phyloP scores from a whole-genome alignment of 345 rosid species.

The Citrus maxima region DNA sequence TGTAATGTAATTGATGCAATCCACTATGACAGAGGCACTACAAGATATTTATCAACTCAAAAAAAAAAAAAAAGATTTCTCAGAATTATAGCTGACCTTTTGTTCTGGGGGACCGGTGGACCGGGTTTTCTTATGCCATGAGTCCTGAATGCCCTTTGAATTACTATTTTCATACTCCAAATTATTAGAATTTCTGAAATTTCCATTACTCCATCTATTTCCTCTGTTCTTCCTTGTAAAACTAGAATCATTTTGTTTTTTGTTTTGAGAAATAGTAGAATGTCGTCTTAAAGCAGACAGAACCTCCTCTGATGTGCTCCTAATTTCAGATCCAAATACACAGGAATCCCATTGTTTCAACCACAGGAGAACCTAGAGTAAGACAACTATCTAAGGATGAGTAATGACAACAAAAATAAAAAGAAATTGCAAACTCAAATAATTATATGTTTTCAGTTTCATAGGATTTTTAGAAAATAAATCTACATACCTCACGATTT shows the following conservation, averaged over 20 bases:
- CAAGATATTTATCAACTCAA: constrained; percentile 1
- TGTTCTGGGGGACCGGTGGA: constrained; percentile 72
- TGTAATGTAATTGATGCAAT: neutral
- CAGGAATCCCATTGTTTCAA: constrained; percentile 97
- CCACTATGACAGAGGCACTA: neutral
- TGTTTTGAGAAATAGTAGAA: constrained; percentile 57
- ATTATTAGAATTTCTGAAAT: constrained; percentile 32
- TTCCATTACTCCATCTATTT: constrained; percentile 45
- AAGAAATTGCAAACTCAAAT: constrained; percentile 10
- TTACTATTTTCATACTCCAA: constrained; percentile 34
- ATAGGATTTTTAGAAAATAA: constrained; percentile 10
- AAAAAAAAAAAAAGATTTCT: neutral
- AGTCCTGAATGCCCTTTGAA: constrained; percentile 37
- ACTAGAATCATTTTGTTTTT: constrained; percentile 44
- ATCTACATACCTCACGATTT: constrained; percentile 75
- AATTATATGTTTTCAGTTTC: neutral
- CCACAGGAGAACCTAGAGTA: constrained; percentile 83
- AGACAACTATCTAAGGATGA: constrained; percentile 3
- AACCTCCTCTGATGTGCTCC: constrained; percentile 86
- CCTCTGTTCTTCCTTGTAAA: constrained; percentile 47
- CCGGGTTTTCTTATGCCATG: constrained; percentile 52
- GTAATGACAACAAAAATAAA: neutral
- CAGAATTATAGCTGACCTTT: constrained; percentile 49
- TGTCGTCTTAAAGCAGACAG: constrained; percentile 83
- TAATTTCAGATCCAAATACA: constrained; percentile 95